Percentiles rank a stretch among this genome's conserved stretches.
Conservation (phyloP, 1,139 yeast genomes). For the Kurtzmaniella quercitrusa region DNA sequence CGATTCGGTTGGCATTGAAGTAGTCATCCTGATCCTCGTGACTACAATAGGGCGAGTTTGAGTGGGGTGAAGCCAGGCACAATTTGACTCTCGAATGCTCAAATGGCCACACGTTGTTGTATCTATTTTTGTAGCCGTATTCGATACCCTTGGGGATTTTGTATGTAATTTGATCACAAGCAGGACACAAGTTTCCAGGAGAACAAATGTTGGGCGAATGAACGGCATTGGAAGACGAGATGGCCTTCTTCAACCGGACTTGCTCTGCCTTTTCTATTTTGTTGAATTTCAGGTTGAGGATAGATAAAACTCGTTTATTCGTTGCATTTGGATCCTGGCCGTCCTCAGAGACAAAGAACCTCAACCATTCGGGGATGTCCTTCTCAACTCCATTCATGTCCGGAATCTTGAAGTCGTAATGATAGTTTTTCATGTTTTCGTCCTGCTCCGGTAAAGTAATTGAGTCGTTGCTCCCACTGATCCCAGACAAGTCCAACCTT, state of each 20-base stretch:
- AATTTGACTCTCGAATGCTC: slow-evolving; percentile 43
- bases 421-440: slow-evolving; percentile 28
- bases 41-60: slow-evolving; percentile 5
- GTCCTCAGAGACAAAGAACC: slow-evolving; percentile 14
- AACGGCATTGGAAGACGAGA: slow-evolving; percentile 11
- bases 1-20: slow-evolving; percentile 40
- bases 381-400: slow-evolving; percentile 17
- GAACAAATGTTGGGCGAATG: slow-evolving; percentile 33
- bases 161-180: slow-evolving; percentile 40
- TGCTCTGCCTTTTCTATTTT: slow-evolving; percentile 50
- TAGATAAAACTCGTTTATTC: slow-evolving; percentile 25
- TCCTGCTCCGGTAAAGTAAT: too few species aligned
- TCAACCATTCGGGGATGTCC: slow-evolving; percentile 48
- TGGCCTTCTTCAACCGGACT: slow-evolving; percentile 38
- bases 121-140: slow-evolving; percentile 41
- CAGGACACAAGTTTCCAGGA: slow-evolving; percentile 41
- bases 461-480: slow-evolving; percentile 9
- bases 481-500: slow-evolving; percentile 12
- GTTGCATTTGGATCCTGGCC: slow-evolving; percentile 1
- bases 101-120: slow-evolving; percentile 44
- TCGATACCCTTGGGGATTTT: slow-evolving; percentile 52
- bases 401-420: slow-evolving; percentile 36
- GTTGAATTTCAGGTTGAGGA: slow-evolving; percentile 35
- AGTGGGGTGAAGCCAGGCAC: slow-evolving; percentile 11
- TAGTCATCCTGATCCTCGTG: slow-evolving; percentile 29